Conservation (phyloP, 306 rosid genomes). For the Pyrus betulifolia region DNA sequence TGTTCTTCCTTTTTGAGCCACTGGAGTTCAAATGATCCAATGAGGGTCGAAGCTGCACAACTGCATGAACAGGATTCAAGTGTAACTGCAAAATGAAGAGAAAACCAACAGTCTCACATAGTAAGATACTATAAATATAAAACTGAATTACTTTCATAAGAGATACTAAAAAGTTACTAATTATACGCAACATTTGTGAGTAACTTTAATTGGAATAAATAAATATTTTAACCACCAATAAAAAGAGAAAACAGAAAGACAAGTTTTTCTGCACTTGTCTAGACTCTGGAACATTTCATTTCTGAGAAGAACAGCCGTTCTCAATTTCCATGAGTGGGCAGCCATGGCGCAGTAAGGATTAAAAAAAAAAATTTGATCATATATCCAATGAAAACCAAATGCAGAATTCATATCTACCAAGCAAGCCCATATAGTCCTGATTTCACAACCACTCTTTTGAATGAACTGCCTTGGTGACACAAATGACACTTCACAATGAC, state of each 20-base stretch:
- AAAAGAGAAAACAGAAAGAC: not conserved
- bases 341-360: not conserved
- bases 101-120: not conserved
- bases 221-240: not conserved
- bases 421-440: not conserved
- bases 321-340: not conserved
- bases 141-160: not conserved
- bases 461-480: not conserved
- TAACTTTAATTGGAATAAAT: not conserved
- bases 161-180: not conserved
- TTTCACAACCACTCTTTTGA: not conserved
- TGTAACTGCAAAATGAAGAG: slow-evolving; percentile 67
- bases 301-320: not conserved
- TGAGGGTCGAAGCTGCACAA: slow-evolving; percentile 79
- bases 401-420: not conserved
- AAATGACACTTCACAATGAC: not conserved
- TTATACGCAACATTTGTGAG: not conserved
- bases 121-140: not conserved
- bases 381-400: not conserved
- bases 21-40: slow-evolving; percentile 46
- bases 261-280: not conserved
- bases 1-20: slow-evolving; percentile 15
- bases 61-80: slow-evolving; percentile 73
- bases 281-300: not conserved
- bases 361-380: not conserved